Evolutionary conservation across 108 stramenopile genomes (phyloP).

Genomic region (Aurantiochytrium sp.): DNA sequence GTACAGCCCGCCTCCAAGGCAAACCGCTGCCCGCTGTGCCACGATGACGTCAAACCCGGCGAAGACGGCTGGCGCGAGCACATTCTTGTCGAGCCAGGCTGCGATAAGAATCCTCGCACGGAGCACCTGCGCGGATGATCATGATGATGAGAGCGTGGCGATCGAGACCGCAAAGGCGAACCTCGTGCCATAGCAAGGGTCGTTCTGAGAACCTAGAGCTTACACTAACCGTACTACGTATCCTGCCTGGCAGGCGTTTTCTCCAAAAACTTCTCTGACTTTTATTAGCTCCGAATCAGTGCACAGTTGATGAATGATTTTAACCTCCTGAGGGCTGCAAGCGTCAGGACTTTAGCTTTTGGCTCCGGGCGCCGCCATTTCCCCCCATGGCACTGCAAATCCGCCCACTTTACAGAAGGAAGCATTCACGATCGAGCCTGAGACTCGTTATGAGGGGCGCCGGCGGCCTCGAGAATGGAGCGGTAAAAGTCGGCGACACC

Average conservation of each 20-base stretch:
- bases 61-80: constrained; percentile 30
- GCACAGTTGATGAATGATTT: no score
- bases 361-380: no score
- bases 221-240: no score
- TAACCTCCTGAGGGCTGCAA: no score
- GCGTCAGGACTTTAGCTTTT: no score
- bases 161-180: background rate
- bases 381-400: no score
- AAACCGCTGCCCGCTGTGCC: constrained; percentile 16
- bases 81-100: background rate
- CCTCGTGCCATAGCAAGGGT: no score
- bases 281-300: no score
- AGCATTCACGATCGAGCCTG: background rate
- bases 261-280: no score
- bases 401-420: no score
- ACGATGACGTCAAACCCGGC: constrained; percentile 16
- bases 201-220: no score
- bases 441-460: background rate
- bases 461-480: background rate
- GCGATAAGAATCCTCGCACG: background rate
- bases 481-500: background rate
- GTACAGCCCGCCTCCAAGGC: background rate
- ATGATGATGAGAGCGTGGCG: background rate
- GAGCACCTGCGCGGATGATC: background rate
- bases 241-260: no score